phyloP scores from a whole-genome alignment of 1,284 basidiomycete species.

The Vanrija pseudolonga region DNA sequence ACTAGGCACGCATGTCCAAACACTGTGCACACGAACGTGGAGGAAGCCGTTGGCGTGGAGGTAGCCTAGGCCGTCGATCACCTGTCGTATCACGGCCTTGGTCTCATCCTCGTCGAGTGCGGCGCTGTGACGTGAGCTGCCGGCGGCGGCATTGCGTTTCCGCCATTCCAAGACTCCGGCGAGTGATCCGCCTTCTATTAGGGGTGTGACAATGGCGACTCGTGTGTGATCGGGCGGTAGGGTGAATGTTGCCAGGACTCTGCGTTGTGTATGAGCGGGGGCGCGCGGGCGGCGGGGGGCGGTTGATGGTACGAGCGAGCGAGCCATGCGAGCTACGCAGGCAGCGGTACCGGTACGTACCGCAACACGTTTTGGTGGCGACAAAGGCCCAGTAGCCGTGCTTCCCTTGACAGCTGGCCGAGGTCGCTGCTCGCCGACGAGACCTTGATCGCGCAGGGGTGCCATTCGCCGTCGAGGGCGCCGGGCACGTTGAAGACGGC shows the following conservation, averaged over 20 bases:
- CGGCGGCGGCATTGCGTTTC: neutral
- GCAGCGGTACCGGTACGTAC: constrained; percentile 16
- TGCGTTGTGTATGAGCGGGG: constrained; percentile 3
- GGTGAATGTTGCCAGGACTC: constrained; percentile 41
- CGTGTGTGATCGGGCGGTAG: constrained; percentile 39
- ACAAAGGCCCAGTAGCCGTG: constrained; percentile 33
- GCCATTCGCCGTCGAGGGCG: constrained; percentile 7
- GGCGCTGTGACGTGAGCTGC: neutral
- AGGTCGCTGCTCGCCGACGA: constrained; percentile 34
- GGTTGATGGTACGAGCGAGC: neutral
- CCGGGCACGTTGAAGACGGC: constrained; percentile 24
- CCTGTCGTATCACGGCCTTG: constrained; percentile 64
- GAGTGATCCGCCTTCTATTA: constrained; percentile 39
- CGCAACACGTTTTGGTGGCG: constrained; percentile 42
- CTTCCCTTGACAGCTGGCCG: constrained; percentile 32
- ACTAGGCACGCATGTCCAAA: neutral
- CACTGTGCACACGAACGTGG: constrained; percentile 51
- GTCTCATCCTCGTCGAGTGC: constrained; percentile 39
- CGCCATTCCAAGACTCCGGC: constrained; percentile 40
- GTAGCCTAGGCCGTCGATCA: constrained; percentile 76
- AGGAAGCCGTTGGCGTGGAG: constrained; percentile 87
- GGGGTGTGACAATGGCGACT: constrained; percentile 42
- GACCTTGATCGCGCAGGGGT: constrained; percentile 40
- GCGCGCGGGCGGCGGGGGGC: neutral
- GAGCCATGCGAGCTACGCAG: no score